These are phyloP conservation scores for Coffea humblotiana DNA, from an alignment of 305 asterid species.

Conservation along the genomic window DNA sequence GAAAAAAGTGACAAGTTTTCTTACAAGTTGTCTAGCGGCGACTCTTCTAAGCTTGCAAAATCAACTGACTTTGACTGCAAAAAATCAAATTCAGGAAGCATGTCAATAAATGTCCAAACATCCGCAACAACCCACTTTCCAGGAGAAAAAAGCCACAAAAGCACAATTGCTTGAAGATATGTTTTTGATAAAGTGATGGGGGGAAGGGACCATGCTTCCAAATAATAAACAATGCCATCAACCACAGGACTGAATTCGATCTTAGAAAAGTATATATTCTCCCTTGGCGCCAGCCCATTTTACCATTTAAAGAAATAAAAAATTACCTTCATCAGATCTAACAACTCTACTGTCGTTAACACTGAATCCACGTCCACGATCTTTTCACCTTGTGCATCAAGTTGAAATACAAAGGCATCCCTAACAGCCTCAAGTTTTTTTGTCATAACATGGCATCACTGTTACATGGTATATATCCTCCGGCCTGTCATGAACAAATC, in stretches of 20 bases:
- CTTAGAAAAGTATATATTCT: neutral
- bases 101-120: neutral
- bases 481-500: constrained; percentile 46
- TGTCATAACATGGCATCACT: constrained; percentile 98
- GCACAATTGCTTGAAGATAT: neutral
- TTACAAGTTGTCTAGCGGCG: constrained; percentile 83
- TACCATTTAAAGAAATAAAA: neutral
- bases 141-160: neutral
- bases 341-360: constrained; percentile 85
- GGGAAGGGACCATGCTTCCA: neutral
- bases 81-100: constrained; percentile 7
- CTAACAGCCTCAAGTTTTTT: constrained; percentile 97
- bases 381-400: constrained; percentile 52
- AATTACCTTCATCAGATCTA: neutral
- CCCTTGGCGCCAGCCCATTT: neutral
- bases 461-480: constrained; percentile 94
- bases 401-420: constrained; percentile 79
- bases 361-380: constrained; percentile 91
- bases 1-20: constrained; percentile 24
- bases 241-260: neutral
- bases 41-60: constrained; percentile 69
- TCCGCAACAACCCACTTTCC: neutral
- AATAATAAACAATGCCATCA: neutral
- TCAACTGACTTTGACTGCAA: constrained; percentile 73
- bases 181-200: neutral